Base-by-base conservation (phyloP, 495 filamentous ascomycete species). In the Xylaria intraflava region DNA sequence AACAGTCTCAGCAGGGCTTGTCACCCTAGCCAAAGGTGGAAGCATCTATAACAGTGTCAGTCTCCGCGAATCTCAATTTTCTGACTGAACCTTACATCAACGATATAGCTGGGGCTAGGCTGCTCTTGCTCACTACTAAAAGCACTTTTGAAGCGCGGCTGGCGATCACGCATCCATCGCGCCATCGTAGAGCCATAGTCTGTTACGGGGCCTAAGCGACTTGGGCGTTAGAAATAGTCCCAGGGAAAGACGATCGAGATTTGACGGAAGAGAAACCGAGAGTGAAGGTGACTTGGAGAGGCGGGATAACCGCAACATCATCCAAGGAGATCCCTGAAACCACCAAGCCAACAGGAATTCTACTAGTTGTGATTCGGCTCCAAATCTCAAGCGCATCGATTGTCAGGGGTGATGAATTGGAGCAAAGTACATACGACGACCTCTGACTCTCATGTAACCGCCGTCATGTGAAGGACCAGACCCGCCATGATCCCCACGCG, bases 141-240 rank as follows among this genome's bases (percentile, higher is more conserved):
- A 22, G 75, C 76, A 24, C 82, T 82, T 64, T 82, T 83, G 70
- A 86, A 95, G 56, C 80, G 78, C 14, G 89, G 87, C 59, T 83
- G 80, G 27, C 92, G 83, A 65, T 88, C 82, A 60, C 85, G 86
- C 87, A 96, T 90, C 87, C 88, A 98, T 70, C 91, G 87, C 46
- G 89, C 84, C 67, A 95, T 80, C 6, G 89, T 93, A 9, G 92
- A 87, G 56, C 91, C 88, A 81, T 96, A 96, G 67, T 98, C 93
- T 14, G 93, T 97, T 6, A 95, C 89, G 46, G 92, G 83, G 23
- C 87, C 87, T 90, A 57, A 26, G 19, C 31, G 12, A 45, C 11
- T 39, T 6, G 5, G 23, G 17, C 6, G 53, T 76, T 58, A 72
- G 62, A 44, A 53, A 41, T 1, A 1, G 30, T 22, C 12, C 42